Evolutionary conservation across 202 grass and related monocot genomes (phyloP), one percentile per base, ranked within the genome.

Genomic region (Saccharum hybrid): DNA sequence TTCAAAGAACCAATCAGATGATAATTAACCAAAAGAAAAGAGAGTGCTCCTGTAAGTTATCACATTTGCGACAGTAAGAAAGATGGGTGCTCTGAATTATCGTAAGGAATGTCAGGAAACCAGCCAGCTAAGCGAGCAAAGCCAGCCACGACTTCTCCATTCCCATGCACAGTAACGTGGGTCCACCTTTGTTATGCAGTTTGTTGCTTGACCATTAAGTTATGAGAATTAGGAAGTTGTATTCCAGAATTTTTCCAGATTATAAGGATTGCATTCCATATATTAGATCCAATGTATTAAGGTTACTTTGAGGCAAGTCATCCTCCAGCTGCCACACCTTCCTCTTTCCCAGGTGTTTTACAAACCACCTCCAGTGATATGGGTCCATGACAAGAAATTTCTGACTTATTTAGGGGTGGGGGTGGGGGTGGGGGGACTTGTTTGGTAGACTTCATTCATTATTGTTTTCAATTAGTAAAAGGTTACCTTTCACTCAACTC

Each of bases 21-120:
- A 63, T 76, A 74, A 74, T 57, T 51, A 39, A 83, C 19, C 19
- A 70, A 33, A 77, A 77, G 8, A 59, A 33, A 77, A 69, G 19
- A 68, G 12, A 60, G 33, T 30, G 4, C 7, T 30, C 66, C 14
- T 79, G 19, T 72, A 73, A 72, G 19, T 79, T 74, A n/a, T 51
- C 70, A 52, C 45, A 33, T 34, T 79, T 48, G 33, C 14, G 38
- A 41, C 54, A 45, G 10, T 68, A 43, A 54, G 33, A 52, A 63
- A n/a, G 43, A 77, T 71, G 72, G 54, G 16, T 21, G 51, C 3
- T 28, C 49, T 78, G 61, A 79, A 39, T 26, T 26, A 26, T 72
- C 7, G 16, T 49, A 73, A 73, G 45, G 28, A 72, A 49, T 48
- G 23, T 48, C 14, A 28, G 40, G 39, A 70, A 38, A 23, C 67